Percentiles rank a stretch among this genome's conserved stretches.
phyloP scores from a whole-genome alignment of 805 yeast species.

The Yamadazyma phyllophila region DNA sequence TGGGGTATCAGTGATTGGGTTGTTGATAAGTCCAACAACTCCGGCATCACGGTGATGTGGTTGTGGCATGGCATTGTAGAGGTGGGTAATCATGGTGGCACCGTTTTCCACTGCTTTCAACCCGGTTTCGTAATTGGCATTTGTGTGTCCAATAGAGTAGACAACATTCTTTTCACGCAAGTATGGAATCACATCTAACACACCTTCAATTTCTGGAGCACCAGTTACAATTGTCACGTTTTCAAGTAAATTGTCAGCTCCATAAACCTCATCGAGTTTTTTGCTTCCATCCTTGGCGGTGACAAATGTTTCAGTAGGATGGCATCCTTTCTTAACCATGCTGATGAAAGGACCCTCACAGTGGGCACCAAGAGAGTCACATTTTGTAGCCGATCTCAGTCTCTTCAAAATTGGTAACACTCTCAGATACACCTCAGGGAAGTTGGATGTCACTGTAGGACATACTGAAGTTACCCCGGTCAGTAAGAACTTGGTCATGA shows the following conservation, averaged over 20 bases:
- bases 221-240: conserved; percentile 46
- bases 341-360: conserved; percentile 59
- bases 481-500: conserved; percentile 44
- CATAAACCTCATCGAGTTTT: conserved; percentile 36
- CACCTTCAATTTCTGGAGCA: conserved; percentile 52
- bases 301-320: conserved; percentile 45
- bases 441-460: conserved; percentile 55
- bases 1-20: conserved; percentile 34
- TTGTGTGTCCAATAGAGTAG: conserved; percentile 49
- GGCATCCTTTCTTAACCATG: conserved; percentile 49
- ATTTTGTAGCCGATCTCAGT: conserved; percentile 27
- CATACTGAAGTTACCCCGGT: conserved; percentile 57
- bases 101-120: conserved; percentile 48
- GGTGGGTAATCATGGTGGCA: conserved; percentile 59
- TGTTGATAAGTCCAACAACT: conserved; percentile 47
- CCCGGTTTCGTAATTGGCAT: conserved; percentile 37
- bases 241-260: conserved; percentile 29
- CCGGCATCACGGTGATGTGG: conserved; percentile 61
- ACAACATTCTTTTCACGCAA: conserved; percentile 32
- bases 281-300: conserved; percentile 31
- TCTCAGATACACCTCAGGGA: conserved; percentile 46
- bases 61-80: conserved; percentile 62
- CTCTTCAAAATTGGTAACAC: conserved; percentile 45
- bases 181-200: conserved; percentile 40
- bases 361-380: conserved; percentile 57